These are phyloP conservation scores for Anacardium occidentale DNA, from an alignment of 345 rosid genomes.

Conservation along the genomic window DNA sequence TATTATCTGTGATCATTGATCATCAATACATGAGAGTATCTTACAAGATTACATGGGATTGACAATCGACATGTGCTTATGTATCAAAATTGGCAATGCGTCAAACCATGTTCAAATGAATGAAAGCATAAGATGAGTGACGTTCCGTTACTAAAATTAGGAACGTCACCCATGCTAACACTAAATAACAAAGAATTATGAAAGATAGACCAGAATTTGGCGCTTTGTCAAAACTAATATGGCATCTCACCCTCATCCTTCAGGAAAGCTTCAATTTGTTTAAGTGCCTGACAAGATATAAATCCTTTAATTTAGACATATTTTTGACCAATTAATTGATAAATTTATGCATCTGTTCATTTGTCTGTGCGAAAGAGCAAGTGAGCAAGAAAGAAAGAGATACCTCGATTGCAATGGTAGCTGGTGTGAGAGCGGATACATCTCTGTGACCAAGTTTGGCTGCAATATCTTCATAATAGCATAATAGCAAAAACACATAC, in stretches of 20 bases:
- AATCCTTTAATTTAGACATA: slow-evolving; percentile 10
- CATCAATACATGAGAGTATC: background rate
- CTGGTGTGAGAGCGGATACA: slow-evolving; percentile 63
- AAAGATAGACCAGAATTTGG: slow-evolving; percentile 10
- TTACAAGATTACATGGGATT: background rate
- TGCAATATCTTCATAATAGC: slow-evolving; percentile 60
- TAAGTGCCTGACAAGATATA: slow-evolving; percentile 41
- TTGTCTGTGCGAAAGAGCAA: background rate
- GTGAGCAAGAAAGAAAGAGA: slow-evolving; percentile 20
- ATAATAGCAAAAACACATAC: background rate
- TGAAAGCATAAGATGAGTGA: background rate
- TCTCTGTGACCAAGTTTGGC: slow-evolving; percentile 64
- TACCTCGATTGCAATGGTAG: slow-evolving; percentile 82
- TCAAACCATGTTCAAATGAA: background rate
- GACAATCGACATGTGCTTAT: slow-evolving; percentile 8
- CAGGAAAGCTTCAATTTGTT: slow-evolving; percentile 50
- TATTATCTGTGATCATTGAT: too few species aligned
- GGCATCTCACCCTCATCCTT: slow-evolving; percentile 31
- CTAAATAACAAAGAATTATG: background rate
- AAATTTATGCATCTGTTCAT: too few species aligned
- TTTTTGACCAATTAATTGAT: too few species aligned
- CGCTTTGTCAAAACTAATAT: slow-evolving; percentile 13
- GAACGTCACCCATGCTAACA: background rate
- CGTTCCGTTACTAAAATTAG: background rate
- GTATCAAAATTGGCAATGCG: background rate